A percentile compares a stretch with the other conserved stretches of the same genome.
phyloP scores from a whole-genome alignment of 2,329 filamentous ascomycete genomes.

The Fusarium albidum region DNA sequence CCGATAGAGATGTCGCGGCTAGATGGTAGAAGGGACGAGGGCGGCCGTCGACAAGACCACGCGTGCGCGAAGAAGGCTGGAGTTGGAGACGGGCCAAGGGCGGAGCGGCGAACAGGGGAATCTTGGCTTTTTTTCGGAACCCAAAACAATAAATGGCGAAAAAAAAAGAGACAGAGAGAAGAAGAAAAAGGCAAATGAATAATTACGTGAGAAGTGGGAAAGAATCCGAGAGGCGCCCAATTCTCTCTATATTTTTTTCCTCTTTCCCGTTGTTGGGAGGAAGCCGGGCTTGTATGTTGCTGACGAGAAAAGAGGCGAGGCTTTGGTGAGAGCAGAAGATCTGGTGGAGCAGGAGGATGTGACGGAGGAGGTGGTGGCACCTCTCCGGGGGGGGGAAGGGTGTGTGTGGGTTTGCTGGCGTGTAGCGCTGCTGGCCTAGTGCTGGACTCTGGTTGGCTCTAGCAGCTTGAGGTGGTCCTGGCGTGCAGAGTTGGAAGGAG shows the following conservation, averaged over 20 bases:
- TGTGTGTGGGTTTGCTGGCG: conserved; percentile 19
- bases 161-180: conserved; percentile 4
- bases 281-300: conserved; percentile 16
- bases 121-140: not conserved
- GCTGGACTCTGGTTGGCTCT: not conserved
- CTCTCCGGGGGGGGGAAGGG: conserved; percentile 14
- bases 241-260: conserved; percentile 3
- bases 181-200: conserved; percentile 2
- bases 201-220: too few relatives aligned
- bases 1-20: conserved; percentile 12
- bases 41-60: conserved; percentile 12
- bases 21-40: conserved; percentile 21
- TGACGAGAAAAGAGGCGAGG: conserved; percentile 26
- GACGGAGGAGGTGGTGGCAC: conserved; percentile 32
- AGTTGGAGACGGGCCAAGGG: conserved; percentile 24
- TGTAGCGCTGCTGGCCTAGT: not conserved
- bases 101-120: conserved; percentile 28
- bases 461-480: not conserved
- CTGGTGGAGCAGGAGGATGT: conserved; percentile 36
- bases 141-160: conserved; percentile 3
- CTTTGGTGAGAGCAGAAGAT: conserved; percentile 35
- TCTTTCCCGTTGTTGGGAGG: too few relatives aligned
- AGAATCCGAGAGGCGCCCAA: not conserved
- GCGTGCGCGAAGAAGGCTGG: conserved; percentile 20
- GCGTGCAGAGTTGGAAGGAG: too few relatives aligned